phyloP scores from a whole-genome alignment of 306 rosid species.

The Macrotyloma uniflorum region DNA sequence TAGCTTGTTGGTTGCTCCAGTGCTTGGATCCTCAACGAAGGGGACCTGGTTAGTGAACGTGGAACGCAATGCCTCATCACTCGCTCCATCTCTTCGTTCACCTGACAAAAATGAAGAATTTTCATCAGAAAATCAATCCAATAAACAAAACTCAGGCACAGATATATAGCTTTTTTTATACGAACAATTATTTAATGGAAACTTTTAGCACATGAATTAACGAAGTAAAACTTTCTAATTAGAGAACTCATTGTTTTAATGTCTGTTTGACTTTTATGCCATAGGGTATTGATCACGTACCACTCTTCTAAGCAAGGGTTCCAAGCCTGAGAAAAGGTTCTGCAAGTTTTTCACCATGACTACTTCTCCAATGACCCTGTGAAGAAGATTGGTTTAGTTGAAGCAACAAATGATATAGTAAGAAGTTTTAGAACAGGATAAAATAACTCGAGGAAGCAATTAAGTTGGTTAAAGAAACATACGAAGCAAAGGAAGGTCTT shows the following conservation, averaged over 20 bases:
- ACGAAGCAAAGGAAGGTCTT: slow-evolving; percentile 78
- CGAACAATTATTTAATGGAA: too few relatives aligned
- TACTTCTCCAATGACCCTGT: slow-evolving; percentile 83
- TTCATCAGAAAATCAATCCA: neutral
- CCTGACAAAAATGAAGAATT: slow-evolving; percentile 41
- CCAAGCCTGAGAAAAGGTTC: slow-evolving; percentile 70
- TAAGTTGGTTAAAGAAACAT: slow-evolving; percentile 29
- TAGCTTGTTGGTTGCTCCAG: slow-evolving; percentile 47
- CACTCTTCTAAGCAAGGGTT: slow-evolving; percentile 86
- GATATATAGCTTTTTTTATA: too few relatives aligned
- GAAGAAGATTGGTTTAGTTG: neutral
- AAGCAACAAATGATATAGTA: too few relatives aligned
- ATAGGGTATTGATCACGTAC: slow-evolving; percentile 40
- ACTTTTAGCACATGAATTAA: too few relatives aligned
- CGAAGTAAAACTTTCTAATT: too few relatives aligned
- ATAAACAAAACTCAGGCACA: too few relatives aligned
- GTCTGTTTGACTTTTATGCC: neutral
- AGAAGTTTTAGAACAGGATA: too few relatives aligned
- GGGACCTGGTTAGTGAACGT: slow-evolving; percentile 46
- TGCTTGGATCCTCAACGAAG: slow-evolving; percentile 70
- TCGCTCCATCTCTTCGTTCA: slow-evolving; percentile 74
- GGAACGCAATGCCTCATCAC: slow-evolving; percentile 48
- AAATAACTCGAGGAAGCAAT: too few relatives aligned
- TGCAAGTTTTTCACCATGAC: slow-evolving; percentile 78
- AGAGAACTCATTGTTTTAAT: neutral